Conservation (phyloP, 192 early-diverging fungal genomes). For the Backusella liffmaniae region DNA sequence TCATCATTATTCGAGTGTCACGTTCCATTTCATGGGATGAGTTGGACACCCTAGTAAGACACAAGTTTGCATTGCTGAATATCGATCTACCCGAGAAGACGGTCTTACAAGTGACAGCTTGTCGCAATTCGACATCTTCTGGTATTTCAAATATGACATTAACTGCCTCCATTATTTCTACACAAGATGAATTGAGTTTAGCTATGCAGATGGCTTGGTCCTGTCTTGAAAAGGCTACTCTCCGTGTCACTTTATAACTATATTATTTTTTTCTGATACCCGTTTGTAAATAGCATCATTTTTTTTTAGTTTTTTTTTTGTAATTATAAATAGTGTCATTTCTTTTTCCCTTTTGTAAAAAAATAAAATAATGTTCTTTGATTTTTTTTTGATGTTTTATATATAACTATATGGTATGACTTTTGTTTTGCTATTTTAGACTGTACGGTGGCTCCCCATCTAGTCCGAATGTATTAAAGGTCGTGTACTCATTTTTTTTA, state of each 20-base stretch:
- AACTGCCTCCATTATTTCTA: not conserved
- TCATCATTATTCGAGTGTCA: conserved; percentile 1
- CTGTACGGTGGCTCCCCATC: not conserved
- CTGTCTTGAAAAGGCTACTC: not conserved
- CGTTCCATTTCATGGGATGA: not conserved
- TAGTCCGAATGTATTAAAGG: not conserved
- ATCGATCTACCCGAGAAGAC: not conserved
- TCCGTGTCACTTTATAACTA: not conserved
- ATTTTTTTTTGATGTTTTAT: not conserved
- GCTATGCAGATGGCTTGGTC: not conserved
- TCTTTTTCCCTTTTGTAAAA: not conserved
- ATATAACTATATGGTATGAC: not conserved
- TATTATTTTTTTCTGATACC: not conserved
- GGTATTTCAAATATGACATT: not conserved
- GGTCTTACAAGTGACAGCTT: not conserved
- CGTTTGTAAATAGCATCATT: not conserved
- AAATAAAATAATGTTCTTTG: not conserved
- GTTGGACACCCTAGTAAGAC: not conserved
- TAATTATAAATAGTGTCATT: not conserved
- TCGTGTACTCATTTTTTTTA: too few relatives aligned
- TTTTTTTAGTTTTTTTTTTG: not conserved
- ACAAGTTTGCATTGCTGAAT: not conserved
- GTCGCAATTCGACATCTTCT: not conserved
- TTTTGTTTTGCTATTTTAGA: not conserved
- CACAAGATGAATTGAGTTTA: not conserved